These are phyloP conservation scores for Hericium rajendrae DNA, from an alignment of 768 basidiomycete genomes.

Conservation along the genomic window DNA sequence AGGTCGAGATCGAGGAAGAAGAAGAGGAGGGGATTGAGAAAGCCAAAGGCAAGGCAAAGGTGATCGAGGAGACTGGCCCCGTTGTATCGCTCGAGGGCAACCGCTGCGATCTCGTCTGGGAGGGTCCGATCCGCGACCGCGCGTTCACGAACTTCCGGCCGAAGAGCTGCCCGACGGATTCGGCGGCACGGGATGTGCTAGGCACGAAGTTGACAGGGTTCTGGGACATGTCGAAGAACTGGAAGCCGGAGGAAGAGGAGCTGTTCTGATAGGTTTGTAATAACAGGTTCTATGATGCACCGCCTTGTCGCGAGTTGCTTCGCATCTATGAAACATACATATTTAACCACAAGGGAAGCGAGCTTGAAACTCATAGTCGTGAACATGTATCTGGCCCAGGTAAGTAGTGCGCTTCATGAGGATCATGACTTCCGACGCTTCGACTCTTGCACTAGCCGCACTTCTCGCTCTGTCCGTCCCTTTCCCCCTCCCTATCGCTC, in stretches of 20 bases:
- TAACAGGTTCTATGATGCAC: not conserved
- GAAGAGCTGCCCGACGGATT: slow-evolving; percentile 75
- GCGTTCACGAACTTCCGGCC: slow-evolving; percentile 74
- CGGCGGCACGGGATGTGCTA: slow-evolving; percentile 75
- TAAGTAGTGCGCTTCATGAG: too few relatives aligned
- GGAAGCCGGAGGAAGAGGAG: slow-evolving; percentile 76
- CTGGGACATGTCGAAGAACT: slow-evolving; percentile 94
- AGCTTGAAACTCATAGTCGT: too few relatives aligned
- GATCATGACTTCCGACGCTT: too few relatives aligned
- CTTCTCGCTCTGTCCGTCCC: too few relatives aligned
- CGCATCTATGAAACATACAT: too few relatives aligned
- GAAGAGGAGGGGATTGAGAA: slow-evolving; percentile 32
- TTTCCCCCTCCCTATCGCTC: too few relatives aligned
- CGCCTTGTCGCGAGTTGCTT: not conserved
- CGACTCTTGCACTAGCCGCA: too few relatives aligned
- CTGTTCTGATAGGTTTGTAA: slow-evolving; percentile 16
- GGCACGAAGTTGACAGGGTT: slow-evolving; percentile 80
- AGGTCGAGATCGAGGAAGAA: slow-evolving; percentile 53
- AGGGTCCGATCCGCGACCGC: slow-evolving; percentile 78
- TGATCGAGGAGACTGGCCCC: slow-evolving; percentile 18
- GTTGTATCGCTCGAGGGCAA: slow-evolving; percentile 73
- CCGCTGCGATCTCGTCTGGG: slow-evolving; percentile 87
- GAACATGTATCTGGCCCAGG: too few relatives aligned
- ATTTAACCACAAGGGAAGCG: too few relatives aligned
- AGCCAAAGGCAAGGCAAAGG: slow-evolving; percentile 28